Evolutionary conservation across 768 basidiomycete genomes (phyloP).

Genomic region (Pleurotus pulmonarius): DNA sequence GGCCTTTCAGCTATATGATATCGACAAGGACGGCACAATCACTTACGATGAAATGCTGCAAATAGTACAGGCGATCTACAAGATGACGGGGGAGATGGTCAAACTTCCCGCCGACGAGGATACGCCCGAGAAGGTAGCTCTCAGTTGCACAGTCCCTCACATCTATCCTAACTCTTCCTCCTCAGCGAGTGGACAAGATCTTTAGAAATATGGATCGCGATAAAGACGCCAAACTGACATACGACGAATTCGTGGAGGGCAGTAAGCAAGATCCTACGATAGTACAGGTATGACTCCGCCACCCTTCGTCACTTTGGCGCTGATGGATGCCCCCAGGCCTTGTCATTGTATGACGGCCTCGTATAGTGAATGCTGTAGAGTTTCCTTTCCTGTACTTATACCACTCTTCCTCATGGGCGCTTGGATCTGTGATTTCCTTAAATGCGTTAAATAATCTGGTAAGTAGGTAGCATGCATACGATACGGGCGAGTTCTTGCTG

Average conservation of each 20-base stretch:
- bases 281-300: constrained; percentile 66
- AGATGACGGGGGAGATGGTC: constrained; percentile 99
- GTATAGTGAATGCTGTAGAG: constrained; percentile 46
- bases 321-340: constrained; percentile 48
- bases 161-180: constrained; percentile 10
- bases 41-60: constrained; percentile 99
- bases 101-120: constrained; percentile 98
- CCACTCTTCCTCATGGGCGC: constrained; percentile 6
- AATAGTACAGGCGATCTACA: constrained; percentile 98
- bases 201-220: constrained; percentile 97
- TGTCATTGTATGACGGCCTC: constrained; percentile 93
- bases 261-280: constrained; percentile 99
- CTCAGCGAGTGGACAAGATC: constrained; percentile 96
- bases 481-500: no score
- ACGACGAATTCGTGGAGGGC: constrained; percentile 97
- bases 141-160: constrained; percentile 4
- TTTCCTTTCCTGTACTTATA: constrained; percentile 1
- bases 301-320: not conserved
- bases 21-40: constrained; percentile 96
- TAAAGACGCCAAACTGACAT: constrained; percentile 90
- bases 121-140: constrained; percentile 92
- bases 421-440: constrained; percentile 4
- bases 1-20: constrained; percentile 99
- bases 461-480: no score
- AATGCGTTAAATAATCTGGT: no score